Conservation (phyloP, 2,329 filamentous ascomycete genomes). For the Penicillium sp. region DNA sequence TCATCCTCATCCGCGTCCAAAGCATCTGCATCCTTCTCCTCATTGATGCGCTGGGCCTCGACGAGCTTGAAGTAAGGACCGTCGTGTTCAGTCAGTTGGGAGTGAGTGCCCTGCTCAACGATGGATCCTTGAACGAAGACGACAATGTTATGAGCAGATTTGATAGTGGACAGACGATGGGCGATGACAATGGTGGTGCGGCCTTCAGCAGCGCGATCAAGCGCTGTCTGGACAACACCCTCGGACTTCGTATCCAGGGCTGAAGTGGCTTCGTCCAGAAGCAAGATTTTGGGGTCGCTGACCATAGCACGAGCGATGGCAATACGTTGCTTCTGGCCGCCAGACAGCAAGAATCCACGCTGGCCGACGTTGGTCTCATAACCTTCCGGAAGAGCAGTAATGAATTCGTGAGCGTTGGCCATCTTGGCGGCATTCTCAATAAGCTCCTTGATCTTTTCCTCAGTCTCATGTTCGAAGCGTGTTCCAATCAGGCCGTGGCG, state of each 20-base stretch:
- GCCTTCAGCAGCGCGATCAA: slow-evolving; percentile 80
- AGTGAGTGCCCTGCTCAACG: slow-evolving; percentile 86
- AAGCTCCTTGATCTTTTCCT: slow-evolving; percentile 66
- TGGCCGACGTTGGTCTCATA: slow-evolving; percentile 97
- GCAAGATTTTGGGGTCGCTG: slow-evolving; percentile 83
- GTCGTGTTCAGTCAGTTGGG: slow-evolving; percentile 66
- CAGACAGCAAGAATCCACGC: slow-evolving; percentile 85
- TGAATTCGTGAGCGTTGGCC: slow-evolving; percentile 93
- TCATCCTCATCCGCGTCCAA: slow-evolving; percentile 27
- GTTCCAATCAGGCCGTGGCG: slow-evolving; percentile 87
- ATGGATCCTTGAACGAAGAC: slow-evolving; percentile 86
- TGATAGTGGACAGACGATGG: slow-evolving; percentile 91
- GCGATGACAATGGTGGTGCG: slow-evolving; percentile 96
- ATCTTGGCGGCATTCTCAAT: slow-evolving; percentile 80
- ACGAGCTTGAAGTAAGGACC: slow-evolving; percentile 82
- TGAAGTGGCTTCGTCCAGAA: slow-evolving; percentile 93
- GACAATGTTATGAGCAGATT: slow-evolving; percentile 90
- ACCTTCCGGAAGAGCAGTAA: slow-evolving; percentile 74
- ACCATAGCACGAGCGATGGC: slow-evolving; percentile 90
- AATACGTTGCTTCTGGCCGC: slow-evolving; percentile 95
- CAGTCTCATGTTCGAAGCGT: slow-evolving; percentile 63
- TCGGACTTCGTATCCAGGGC: slow-evolving; percentile 93
- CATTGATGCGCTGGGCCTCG: slow-evolving; percentile 76
- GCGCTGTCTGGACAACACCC: slow-evolving; percentile 86
- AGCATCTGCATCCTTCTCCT: slow-evolving; percentile 47